A percentile compares a stretch with the other conserved stretches of the same genome.
Evolutionary conservation across 179 eudicot genomes (phyloP).

Genomic region (Silene noctiflora): DNA sequence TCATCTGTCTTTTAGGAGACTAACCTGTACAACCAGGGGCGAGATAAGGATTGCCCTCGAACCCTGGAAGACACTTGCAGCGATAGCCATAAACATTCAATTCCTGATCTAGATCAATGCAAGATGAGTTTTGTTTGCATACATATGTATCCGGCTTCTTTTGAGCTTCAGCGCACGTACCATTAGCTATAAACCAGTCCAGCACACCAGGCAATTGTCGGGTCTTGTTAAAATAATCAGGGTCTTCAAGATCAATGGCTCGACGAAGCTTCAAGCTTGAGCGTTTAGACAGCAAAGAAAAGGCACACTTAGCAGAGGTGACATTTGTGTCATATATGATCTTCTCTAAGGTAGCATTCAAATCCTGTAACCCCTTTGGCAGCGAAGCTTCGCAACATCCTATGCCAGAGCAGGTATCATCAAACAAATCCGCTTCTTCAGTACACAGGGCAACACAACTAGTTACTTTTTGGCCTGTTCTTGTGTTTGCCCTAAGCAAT

Average conservation of each 20-base stretch:
- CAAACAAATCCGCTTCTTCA: conserved; percentile 28
- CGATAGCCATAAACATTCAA: conserved; percentile 30
- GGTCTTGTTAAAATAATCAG: conserved; percentile 2
- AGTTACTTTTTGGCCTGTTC: conserved; percentile 18
- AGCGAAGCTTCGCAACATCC: conserved; percentile 54
- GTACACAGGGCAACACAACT: conserved; percentile 45
- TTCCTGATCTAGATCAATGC: conserved; percentile 11
- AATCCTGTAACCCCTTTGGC: conserved; percentile 37
- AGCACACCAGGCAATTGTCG: conserved; percentile 19
- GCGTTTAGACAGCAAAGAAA: conserved; percentile 33
- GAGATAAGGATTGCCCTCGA: conserved; percentile 39
- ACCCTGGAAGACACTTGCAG: conserved; percentile 34
- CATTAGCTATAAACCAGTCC: conserved; percentile 37
- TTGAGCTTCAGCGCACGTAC: conserved; percentile 26
- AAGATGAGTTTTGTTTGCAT: conserved; percentile 22
- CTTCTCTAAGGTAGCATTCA: conserved; percentile 8
- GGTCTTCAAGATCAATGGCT: conserved; percentile 21
- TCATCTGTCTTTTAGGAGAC: background rate
- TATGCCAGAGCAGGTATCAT: conserved; percentile 39
- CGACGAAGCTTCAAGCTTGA: conserved; percentile 18
- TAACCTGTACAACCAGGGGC: conserved; percentile 33
- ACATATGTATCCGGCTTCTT: conserved; percentile 21
- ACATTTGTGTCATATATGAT: conserved; percentile 21
- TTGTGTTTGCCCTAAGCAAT: conserved; percentile 17
- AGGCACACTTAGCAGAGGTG: conserved; percentile 29